These are phyloP conservation scores for Cerrena zonata DNA, from an alignment of 1,284 basidiomycete species.

Conservation along the genomic window DNA sequence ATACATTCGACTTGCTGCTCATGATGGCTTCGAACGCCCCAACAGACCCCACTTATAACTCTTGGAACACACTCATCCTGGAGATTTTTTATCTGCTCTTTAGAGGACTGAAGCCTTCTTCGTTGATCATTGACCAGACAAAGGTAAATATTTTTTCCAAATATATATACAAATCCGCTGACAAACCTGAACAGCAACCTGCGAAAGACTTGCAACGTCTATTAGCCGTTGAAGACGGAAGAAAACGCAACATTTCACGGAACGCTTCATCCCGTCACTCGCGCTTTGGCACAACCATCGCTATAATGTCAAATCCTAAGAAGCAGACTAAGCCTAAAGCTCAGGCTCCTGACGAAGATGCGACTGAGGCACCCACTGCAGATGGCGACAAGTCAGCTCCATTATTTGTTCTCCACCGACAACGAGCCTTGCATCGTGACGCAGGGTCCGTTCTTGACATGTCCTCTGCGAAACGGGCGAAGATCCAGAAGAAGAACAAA, in stretches of 20 bases:
- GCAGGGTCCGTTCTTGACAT: constrained; percentile 75
- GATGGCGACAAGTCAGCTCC: constrained; percentile 28
- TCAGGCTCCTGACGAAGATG: constrained; percentile 21
- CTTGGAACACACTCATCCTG: constrained; percentile 81
- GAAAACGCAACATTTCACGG: constrained; percentile 51
- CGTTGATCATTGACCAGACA: constrained; percentile 60
- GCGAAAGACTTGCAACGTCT: constrained; percentile 63
- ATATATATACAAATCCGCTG: constrained; percentile 10
- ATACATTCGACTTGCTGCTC: constrained; percentile 72
- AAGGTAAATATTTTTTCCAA: constrained; percentile 44
- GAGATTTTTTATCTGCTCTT: constrained; percentile 88
- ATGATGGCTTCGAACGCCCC: constrained; percentile 75
- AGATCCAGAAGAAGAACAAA: constrained; percentile 57
- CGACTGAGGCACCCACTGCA: constrained; percentile 21
- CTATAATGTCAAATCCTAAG: constrained; percentile 62
- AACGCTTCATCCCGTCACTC: constrained; percentile 80
- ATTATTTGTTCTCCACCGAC: constrained; percentile 72
- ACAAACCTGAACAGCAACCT: constrained; percentile 46
- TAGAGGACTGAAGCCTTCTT: constrained; percentile 64
- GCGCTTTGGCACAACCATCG: constrained; percentile 87
- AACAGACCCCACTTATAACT: constrained; percentile 69
- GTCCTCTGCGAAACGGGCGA: constrained; percentile 55
- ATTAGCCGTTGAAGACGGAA: constrained; percentile 65
- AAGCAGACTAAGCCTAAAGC: constrained; percentile 31
- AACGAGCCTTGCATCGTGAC: constrained; percentile 73